Percentiles rank a stretch among this genome's conserved stretches.
Conservation (phyloP, 805 yeast species). For the Lipomyces mesembrius region DNA sequence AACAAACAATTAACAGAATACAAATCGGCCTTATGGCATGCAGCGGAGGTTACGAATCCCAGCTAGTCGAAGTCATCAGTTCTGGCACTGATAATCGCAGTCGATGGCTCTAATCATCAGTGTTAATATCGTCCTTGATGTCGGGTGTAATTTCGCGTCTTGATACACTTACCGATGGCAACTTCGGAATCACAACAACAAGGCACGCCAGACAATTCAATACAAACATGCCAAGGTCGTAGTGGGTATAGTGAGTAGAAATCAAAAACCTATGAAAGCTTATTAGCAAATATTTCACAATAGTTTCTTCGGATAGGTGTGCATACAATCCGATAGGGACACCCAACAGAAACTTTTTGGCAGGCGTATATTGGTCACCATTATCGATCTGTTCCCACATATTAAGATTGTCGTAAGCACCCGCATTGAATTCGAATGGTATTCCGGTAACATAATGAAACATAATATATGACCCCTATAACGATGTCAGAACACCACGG, state of each 20-base stretch:
- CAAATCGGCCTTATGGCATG: background rate
- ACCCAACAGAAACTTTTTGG: constrained; percentile 86
- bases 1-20: background rate
- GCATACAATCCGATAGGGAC: constrained; percentile 79
- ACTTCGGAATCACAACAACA: constrained; percentile 87
- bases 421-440: constrained; percentile 95
- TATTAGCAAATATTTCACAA: background rate
- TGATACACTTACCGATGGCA: constrained; percentile 54
- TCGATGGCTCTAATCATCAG: constrained; percentile 32
- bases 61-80: constrained; percentile 8
- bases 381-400: constrained; percentile 99
- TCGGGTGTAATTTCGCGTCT: too few relatives aligned
- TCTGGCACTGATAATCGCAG: constrained; percentile 36
- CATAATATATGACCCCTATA: constrained; percentile 82
- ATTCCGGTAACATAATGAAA: constrained; percentile 96
- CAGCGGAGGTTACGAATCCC: background rate
- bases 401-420: constrained; percentile 92
- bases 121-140: background rate
- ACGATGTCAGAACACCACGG: background rate
- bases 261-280: constrained; percentile 57
- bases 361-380: constrained; percentile 96
- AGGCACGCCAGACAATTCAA: constrained; percentile 81
- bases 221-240: constrained; percentile 76
- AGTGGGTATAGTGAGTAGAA: constrained; percentile 87
- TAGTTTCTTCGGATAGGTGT: background rate